A percentile compares a stretch with the other conserved stretches of the same genome.
Conservation (phyloP, 2,329 filamentous ascomycete species). For the Aspergillus melleus region DNA sequence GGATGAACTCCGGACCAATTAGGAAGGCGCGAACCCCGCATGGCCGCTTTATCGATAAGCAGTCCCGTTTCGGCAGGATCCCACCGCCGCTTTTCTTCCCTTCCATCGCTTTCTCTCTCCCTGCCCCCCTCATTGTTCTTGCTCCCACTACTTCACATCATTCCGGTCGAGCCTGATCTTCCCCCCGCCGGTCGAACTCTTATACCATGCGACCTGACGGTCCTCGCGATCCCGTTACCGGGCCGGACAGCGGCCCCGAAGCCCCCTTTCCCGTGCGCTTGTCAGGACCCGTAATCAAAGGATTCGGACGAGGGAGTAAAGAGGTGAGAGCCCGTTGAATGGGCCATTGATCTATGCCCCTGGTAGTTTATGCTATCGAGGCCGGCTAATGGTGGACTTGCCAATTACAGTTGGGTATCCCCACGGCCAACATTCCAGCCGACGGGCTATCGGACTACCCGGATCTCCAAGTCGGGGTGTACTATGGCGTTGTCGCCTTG, state of each 20-base stretch:
- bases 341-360: neutral
- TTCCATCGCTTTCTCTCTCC: neutral
- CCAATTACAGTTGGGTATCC: conserved; percentile 75
- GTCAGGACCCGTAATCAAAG: conserved; percentile 83
- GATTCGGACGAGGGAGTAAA: conserved; percentile 91
- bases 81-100: neutral
- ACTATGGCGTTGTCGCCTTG: conserved; percentile 88
- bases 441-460: conserved; percentile 62
- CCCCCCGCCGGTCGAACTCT: neutral
- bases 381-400: neutral
- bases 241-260: conserved; percentile 70
- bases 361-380: neutral
- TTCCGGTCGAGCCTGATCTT: neutral
- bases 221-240: conserved; percentile 69
- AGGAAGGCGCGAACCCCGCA: neutral
- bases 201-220: conserved; percentile 47
- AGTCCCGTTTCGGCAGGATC: neutral
- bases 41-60: neutral
- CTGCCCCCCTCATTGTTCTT: neutral
- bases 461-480: conserved; percentile 74
- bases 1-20: neutral
- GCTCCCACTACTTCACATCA: neutral
- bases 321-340: conserved; percentile 60
- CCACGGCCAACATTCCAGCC: conserved; percentile 83
- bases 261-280: conserved; percentile 80